These are phyloP conservation scores for Phyllosticta capitalensis DNA, from an alignment of 2,329 filamentous ascomycete species.

Conservation along the genomic window DNA sequence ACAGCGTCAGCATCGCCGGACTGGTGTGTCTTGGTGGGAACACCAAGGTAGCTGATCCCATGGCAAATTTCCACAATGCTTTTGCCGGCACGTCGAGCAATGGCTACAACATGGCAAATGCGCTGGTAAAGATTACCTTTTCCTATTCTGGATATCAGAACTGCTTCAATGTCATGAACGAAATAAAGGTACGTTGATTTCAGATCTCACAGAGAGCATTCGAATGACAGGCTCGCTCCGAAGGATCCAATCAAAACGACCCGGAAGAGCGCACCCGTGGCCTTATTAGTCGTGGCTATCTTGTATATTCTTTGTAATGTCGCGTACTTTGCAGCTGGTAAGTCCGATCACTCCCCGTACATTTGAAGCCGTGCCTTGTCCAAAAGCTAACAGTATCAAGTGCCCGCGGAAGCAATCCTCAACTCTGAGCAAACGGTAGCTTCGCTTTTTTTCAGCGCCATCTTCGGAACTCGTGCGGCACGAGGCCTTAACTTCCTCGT, in stretches of 20 bases:
- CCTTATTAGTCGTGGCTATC: conserved; percentile 51
- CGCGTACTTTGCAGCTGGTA: conserved; percentile 50
- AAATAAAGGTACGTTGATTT: conserved; percentile 19
- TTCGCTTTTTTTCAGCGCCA: conserved; percentile 55
- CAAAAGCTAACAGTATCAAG: conserved; percentile 15
- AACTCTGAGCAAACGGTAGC: conserved; percentile 58
- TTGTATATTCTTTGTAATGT: conserved; percentile 60
- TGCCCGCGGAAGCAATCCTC: conserved; percentile 58
- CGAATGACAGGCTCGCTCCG: conserved; percentile 1
- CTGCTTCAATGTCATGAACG: conserved; percentile 25
- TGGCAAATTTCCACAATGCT: conserved; percentile 20
- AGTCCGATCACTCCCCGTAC: conserved; percentile 19
- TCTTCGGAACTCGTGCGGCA: conserved; percentile 45
- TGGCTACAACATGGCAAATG: conserved; percentile 22
- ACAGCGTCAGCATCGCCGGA: conserved; percentile 20
- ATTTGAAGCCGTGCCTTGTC: conserved; percentile 21
- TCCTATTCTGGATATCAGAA: conserved; percentile 23
- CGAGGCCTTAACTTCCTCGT: conserved; percentile 50
- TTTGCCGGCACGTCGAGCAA: conserved; percentile 21
- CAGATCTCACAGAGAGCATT: conserved; percentile 1
- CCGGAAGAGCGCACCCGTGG: conserved; percentile 50
- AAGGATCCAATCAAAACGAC: conserved; percentile 53
- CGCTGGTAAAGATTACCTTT: conserved; percentile 24
- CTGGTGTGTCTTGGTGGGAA: conserved; percentile 23
- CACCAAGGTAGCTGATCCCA: conserved; percentile 19